Conservation (phyloP, 2,329 filamentous ascomycete species). For the Nemania serpens region DNA sequence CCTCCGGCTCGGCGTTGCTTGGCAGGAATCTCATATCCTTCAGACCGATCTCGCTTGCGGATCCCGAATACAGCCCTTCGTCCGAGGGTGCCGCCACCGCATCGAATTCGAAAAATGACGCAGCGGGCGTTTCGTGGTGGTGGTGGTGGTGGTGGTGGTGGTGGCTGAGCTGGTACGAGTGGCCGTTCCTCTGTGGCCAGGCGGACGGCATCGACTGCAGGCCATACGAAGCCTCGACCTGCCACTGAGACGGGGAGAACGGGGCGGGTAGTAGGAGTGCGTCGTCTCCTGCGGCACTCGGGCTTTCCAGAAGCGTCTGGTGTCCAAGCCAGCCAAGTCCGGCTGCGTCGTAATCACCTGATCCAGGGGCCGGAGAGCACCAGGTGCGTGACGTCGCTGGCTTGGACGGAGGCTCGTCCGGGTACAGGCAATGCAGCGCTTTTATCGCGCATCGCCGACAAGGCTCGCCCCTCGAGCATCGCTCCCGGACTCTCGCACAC, state of each 20-base stretch:
- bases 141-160: too few species aligned
- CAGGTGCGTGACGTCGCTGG: not conserved
- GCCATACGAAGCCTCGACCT: not conserved
- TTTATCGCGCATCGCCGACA: conserved; percentile 37
- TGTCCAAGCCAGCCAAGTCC: not conserved
- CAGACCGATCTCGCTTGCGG: not conserved
- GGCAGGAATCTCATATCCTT: not conserved
- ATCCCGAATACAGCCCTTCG: not conserved
- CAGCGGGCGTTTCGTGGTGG: not conserved
- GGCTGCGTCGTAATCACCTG: not conserved
- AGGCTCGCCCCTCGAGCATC: conserved; percentile 39
- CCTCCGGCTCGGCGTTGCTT: not conserved
- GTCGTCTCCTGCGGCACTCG: not conserved
- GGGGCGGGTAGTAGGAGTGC: not conserved
- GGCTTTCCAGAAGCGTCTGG: not conserved
- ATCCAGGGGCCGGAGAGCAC: conserved; percentile 1
- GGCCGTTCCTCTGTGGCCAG: not conserved
- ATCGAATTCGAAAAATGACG: not conserved
- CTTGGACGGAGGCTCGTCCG: conserved; percentile 32
- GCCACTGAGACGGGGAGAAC: not conserved
- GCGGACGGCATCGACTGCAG: not conserved
- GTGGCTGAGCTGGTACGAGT: not conserved
- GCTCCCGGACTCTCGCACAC: conserved; percentile 37
- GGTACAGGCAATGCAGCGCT: conserved; percentile 36
- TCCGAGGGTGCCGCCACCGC: not conserved